These are phyloP conservation scores for Salix purpurea DNA, from an alignment of 345 rosid genomes.

Conservation along the genomic window DNA sequence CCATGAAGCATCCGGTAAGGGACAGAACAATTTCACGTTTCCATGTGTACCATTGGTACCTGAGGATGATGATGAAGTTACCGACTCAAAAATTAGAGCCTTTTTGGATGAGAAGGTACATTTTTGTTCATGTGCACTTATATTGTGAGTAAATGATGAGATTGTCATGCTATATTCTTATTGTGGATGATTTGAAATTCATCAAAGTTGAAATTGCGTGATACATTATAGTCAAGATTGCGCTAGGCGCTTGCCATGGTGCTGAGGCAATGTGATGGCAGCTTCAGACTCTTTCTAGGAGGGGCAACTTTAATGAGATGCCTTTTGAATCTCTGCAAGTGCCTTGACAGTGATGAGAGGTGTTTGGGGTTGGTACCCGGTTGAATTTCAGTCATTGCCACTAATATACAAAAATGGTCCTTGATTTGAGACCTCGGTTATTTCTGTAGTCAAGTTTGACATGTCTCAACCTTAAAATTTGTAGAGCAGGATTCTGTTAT, in stretches of 20 bases:
- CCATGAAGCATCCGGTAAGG: constrained; percentile 32
- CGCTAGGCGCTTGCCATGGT: background rate
- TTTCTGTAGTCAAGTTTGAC: background rate
- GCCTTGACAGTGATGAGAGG: background rate
- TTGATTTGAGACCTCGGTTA: background rate
- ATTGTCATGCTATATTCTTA: background rate
- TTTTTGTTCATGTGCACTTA: background rate
- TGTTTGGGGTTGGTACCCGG: background rate
- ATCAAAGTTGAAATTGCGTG: background rate
- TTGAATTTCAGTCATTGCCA: background rate
- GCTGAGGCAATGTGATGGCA: background rate
- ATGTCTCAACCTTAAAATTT: background rate
- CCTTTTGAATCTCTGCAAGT: background rate
- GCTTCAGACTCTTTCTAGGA: background rate
- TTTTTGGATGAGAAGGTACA: constrained; percentile 38
- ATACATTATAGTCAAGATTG: background rate
- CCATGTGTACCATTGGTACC: constrained; percentile 29
- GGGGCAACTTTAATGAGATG: background rate
- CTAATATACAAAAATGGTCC: background rate
- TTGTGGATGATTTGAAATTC: background rate
- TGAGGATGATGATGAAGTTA: constrained; percentile 34
- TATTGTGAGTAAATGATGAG: constrained; percentile 9
- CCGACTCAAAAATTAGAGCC: constrained; percentile 30
- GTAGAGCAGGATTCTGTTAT: background rate
- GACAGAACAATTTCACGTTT: constrained; percentile 45